Evolutionary conservation across 2,329 filamentous ascomycete species (phyloP).

Genomic region (Elsinoe australis): DNA sequence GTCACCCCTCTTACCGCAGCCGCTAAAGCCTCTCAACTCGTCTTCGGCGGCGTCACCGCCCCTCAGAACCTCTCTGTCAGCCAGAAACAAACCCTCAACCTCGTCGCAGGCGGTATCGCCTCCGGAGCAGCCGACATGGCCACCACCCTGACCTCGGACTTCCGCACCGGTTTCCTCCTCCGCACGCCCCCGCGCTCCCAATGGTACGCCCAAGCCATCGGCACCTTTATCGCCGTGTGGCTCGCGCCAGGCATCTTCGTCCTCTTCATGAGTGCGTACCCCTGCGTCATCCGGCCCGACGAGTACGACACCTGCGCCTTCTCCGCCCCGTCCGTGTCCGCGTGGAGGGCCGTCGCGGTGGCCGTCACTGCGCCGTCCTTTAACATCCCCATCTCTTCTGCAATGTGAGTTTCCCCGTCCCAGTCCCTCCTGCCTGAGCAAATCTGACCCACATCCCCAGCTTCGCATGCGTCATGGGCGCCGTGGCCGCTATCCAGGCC

Average conservation of each 20-base stretch:
- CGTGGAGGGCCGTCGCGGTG: slow-evolving; percentile 56
- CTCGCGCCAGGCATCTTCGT: slow-evolving; percentile 57
- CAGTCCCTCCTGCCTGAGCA: background rate
- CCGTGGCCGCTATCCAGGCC: slow-evolving; percentile 41
- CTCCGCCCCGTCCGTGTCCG: slow-evolving; percentile 52
- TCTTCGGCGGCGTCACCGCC: slow-evolving; percentile 54
- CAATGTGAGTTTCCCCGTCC: slow-evolving; percentile 25
- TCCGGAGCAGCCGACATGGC: slow-evolving; percentile 29
- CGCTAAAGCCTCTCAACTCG: slow-evolving; percentile 58
- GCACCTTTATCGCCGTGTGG: slow-evolving; percentile 54
- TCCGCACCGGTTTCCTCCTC: slow-evolving; percentile 58
- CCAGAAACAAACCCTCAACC: slow-evolving; percentile 54
- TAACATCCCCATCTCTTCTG: slow-evolving; percentile 45
- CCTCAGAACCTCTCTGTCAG: slow-evolving; percentile 39
- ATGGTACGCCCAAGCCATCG: slow-evolving; percentile 57
- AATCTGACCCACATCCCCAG: slow-evolving; percentile 28
- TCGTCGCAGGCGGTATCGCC: slow-evolving; percentile 45
- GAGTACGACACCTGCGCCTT: slow-evolving; percentile 49
- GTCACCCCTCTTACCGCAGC: slow-evolving; percentile 55
- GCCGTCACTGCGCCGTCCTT: slow-evolving; percentile 50
- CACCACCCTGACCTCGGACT: slow-evolving; percentile 51
- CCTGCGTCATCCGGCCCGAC: slow-evolving; percentile 47
- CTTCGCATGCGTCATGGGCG: slow-evolving; percentile 44
- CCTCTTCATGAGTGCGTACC: slow-evolving; percentile 57
- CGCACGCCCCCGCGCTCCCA: slow-evolving; percentile 55